phyloP scores from a whole-genome alignment of 2,329 filamentous ascomycete species.

The Penicillium sp. region DNA sequence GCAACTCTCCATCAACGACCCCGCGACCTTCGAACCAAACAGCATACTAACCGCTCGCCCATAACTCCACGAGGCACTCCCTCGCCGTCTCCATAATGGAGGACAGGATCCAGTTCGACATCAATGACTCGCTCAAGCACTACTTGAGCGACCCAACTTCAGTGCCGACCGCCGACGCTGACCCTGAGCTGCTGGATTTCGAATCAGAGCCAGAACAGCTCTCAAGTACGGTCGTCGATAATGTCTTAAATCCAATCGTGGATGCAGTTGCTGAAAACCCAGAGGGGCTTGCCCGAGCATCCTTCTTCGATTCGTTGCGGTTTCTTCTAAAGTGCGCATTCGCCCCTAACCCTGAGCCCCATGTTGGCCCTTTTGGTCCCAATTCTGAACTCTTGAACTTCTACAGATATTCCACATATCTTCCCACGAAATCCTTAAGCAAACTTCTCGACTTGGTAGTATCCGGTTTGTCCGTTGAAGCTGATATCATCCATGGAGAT shows the following conservation, averaged over 20 bases:
- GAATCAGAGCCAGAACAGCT: slow-evolving; percentile 88
- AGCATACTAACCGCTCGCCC: slow-evolving; percentile 1
- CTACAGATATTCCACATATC: slow-evolving; percentile 78
- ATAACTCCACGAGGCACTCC: slow-evolving; percentile 22
- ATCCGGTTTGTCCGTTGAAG: slow-evolving; percentile 82
- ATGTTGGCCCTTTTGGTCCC: slow-evolving; percentile 48
- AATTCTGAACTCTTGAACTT: slow-evolving; percentile 67
- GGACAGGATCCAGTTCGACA: slow-evolving; percentile 78
- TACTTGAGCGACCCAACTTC: slow-evolving; percentile 92
- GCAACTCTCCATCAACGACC: slow-evolving; percentile 4
- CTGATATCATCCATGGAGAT: slow-evolving; percentile 82
- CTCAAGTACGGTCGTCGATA: slow-evolving; percentile 78
- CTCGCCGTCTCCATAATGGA: slow-evolving; percentile 61
- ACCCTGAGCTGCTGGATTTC: slow-evolving; percentile 82
- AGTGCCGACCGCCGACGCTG: slow-evolving; percentile 85
- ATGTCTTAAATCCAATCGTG: slow-evolving; percentile 86
- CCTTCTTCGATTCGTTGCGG: slow-evolving; percentile 88
- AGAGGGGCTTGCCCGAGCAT: slow-evolving; percentile 79
- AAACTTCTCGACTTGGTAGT: slow-evolving; percentile 92
- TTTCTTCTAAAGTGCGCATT: slow-evolving; percentile 93
- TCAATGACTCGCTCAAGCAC: slow-evolving; percentile 94
- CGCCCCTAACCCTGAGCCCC: slow-evolving; percentile 48
- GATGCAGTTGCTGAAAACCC: slow-evolving; percentile 91
- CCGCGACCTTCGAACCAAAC: slow-evolving; percentile 6
- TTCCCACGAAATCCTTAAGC: slow-evolving; percentile 82